A percentile compares a stretch with the other conserved stretches of the same genome.
phyloP scores from a whole-genome alignment of 1,139 yeast genomes.

The Candida anutae region DNA sequence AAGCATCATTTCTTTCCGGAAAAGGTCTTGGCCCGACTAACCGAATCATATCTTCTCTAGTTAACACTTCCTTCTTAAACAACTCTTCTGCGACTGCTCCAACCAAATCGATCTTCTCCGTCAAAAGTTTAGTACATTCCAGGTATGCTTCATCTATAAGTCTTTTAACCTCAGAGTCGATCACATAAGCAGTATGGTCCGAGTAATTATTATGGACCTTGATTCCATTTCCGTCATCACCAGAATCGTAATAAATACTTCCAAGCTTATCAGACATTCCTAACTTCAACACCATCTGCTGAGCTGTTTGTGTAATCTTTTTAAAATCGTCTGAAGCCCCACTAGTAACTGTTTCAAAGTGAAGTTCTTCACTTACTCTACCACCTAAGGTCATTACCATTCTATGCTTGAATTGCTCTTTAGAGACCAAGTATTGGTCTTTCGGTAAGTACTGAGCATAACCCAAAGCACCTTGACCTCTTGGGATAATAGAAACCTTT shows the following conservation, averaged over 20 bases:
- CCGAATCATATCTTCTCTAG: constrained; percentile 75
- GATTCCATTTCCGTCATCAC: constrained; percentile 36
- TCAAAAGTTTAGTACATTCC: constrained; percentile 48
- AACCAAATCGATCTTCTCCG: constrained; percentile 53
- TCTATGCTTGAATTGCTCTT: constrained; percentile 60
- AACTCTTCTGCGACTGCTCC: constrained; percentile 65
- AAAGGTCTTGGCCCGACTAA: constrained; percentile 70
- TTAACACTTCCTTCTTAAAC: constrained; percentile 60
- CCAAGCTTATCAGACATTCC: constrained; percentile 75
- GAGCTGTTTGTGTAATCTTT: constrained; percentile 72
- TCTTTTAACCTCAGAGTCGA: constrained; percentile 60
- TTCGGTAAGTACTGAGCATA: constrained; percentile 80
- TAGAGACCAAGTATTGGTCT: constrained; percentile 60
- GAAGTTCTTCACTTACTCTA: constrained; percentile 70
- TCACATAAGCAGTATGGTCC: constrained; percentile 57
- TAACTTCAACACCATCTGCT: constrained; percentile 64
- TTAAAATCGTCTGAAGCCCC: constrained; percentile 81
- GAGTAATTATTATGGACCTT: constrained; percentile 65
- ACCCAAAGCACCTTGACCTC: constrained; percentile 81
- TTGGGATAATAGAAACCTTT: constrained; percentile 74
- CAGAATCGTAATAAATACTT: constrained; percentile 42
- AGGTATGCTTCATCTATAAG: constrained; percentile 46
- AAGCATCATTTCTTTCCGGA: constrained; percentile 72
- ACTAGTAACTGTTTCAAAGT: constrained; percentile 69
- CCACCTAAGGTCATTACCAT: constrained; percentile 83